phyloP scores from a whole-genome alignment of 805 yeast genomes.

The Pichia kluyveri region DNA sequence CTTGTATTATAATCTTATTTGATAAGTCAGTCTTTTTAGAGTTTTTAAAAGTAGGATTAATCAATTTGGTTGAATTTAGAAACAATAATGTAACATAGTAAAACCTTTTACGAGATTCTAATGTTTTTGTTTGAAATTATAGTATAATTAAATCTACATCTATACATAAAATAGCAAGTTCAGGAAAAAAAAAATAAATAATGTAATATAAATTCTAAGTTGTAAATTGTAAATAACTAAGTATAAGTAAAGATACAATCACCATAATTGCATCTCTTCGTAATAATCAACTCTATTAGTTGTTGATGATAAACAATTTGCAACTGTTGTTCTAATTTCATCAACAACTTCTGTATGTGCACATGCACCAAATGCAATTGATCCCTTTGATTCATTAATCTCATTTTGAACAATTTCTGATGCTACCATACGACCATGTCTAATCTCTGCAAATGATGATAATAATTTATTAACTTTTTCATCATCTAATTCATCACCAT shows the following conservation, averaged over 20 bases:
- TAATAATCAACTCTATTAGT: conserved; percentile 21
- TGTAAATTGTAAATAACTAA: no score
- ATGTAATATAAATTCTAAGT: no score
- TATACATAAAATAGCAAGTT: no score
- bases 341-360: conserved; percentile 38
- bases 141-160: no score
- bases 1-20: no score
- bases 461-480: conserved; percentile 15
- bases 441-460: conserved; percentile 32
- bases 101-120: no score
- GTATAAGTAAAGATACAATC: background rate
- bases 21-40: no score
- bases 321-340: conserved; percentile 18
- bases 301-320: conserved; percentile 9
- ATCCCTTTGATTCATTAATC: conserved; percentile 28
- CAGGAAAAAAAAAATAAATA: no score
- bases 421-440: conserved; percentile 36
- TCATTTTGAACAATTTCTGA: conserved; percentile 28
- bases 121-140: no score
- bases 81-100: no score
- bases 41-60: no score
- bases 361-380: conserved; percentile 40
- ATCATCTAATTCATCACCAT: background rate
- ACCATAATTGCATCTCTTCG: conserved; percentile 31
- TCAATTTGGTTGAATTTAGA: no score